Evolutionary conservation across 2,329 filamentous ascomycete species (phyloP), one percentile per base, ranked within the genome.

Genomic region (Akanthomyces muscarius): DNA sequence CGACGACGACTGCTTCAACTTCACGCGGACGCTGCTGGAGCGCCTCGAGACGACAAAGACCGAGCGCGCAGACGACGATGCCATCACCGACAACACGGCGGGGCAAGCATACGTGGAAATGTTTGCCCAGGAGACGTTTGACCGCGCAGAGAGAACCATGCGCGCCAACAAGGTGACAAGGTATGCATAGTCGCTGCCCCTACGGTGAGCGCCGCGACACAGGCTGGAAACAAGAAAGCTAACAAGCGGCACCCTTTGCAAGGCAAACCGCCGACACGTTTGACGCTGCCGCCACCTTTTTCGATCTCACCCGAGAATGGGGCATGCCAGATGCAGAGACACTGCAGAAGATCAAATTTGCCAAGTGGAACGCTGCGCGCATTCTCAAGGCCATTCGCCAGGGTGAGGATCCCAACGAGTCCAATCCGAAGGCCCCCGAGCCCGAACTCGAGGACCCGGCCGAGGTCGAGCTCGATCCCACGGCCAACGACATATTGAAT

Each of bases 251-350:
- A 23, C 3, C 33, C 56, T 23, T 45, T 33, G 18, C 47, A 3
- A 93, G 91, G 69, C 90, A 96, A 83, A 99, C 95, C 0, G 92
- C 91, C 64, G 92, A 96, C 72, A 98, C 93, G 0, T 96, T 98
- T 68, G 89, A 93, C 72, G 95, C 96, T 1, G 91, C 95, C 0
- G 89, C 91, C 0, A 96, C 92, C 0, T 98, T 99, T 74, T 87
- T 98, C 71, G 92, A 97, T 68, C 81, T 98, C 5, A 84, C 91
- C 62, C 88, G 88, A 66, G 89, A 97, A 70, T 99, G 94, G 92
- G 89, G 87, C 6, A 77, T 85, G 0, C 78, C 88, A 13, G 91
- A 96, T 41, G 77, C 84, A 1, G 92, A 98, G 71, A 86, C 88
- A 23, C 82, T 87, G 45, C 86, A 92, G 61, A 98, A 97, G 80